Percentiles rank a stretch among this genome's conserved stretches.
Conservation (phyloP, 140 eudicot genomes). For the Flaveria floridana region DNA sequence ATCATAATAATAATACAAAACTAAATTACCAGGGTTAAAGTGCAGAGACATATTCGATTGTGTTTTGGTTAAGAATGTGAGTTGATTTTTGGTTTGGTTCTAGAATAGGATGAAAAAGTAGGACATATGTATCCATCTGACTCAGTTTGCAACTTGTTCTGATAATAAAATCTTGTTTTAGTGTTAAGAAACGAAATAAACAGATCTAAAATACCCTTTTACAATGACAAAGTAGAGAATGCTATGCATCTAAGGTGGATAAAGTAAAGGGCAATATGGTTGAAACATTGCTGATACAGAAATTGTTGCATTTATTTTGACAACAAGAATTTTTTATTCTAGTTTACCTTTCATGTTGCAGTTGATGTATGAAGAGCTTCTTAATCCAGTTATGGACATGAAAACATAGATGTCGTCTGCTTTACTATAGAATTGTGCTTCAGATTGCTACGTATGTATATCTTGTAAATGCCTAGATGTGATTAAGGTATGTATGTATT, state of each 20-base stretch:
- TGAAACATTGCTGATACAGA: not conserved
- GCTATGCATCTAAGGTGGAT: too few species aligned
- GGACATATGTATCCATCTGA: too few species aligned
- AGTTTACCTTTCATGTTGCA: slow-evolving; percentile 40
- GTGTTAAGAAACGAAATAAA: too few species aligned
- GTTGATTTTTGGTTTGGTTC: not conserved
- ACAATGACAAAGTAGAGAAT: not conserved
- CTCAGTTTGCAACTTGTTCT: too few species aligned
- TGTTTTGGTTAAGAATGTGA: not conserved
- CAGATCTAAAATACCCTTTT: not conserved
- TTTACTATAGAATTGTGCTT: not conserved
- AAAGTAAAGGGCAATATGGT: not conserved
- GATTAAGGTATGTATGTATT: slow-evolving; percentile 28
- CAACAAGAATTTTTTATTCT: not conserved
- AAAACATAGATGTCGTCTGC: slow-evolving; percentile 20
- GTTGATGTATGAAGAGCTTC: slow-evolving; percentile 65
- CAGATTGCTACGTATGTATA: slow-evolving; percentile 27
- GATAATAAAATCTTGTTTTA: too few species aligned
- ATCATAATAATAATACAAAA: not conserved
- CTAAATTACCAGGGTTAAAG: not conserved
- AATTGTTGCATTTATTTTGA: not conserved
- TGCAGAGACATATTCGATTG: not conserved
- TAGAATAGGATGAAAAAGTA: not conserved
- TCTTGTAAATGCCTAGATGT: slow-evolving; percentile 47
- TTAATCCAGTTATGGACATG: slow-evolving; percentile 50